Conservation (phyloP, 169 alveolate species). For the Eimeria necatrix region DNA sequence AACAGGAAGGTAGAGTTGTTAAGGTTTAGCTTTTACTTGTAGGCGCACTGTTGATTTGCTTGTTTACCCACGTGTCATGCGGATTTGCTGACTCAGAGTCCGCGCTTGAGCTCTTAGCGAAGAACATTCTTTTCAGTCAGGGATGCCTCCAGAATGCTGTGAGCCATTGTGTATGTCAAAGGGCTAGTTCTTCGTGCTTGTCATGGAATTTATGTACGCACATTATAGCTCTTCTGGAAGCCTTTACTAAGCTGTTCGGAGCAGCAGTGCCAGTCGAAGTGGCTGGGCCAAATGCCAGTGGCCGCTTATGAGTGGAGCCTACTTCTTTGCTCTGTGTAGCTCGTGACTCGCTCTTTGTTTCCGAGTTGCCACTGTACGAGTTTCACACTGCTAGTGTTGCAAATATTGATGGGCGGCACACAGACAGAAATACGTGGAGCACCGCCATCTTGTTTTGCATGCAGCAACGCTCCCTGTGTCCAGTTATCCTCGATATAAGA, state of each 20-base stretch:
- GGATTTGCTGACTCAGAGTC: conserved; percentile 61
- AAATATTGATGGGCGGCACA: no score
- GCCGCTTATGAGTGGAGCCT: no score
- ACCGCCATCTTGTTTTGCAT: not conserved
- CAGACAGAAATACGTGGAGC: not conserved
- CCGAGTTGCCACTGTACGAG: not conserved
- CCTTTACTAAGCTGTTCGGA: no score
- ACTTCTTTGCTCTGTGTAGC: no score
- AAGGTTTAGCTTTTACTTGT: not conserved
- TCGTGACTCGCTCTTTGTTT: not conserved
- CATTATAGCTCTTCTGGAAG: no score
- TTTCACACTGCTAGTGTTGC: no score
- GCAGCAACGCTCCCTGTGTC: conserved; percentile 63
- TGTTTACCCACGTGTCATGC: not conserved
- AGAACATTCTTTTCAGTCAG: conserved; percentile 73
- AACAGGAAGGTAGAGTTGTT: not conserved
- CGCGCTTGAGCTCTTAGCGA: conserved; percentile 69
- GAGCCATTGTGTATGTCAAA: not conserved
- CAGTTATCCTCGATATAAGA: conserved; percentile 24
- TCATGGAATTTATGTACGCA: no score
- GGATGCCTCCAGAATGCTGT: conserved; percentile 68
- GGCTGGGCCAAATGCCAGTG: no score
- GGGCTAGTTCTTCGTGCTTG: no score
- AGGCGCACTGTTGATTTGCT: not conserved
- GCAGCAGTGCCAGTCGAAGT: no score